Evolutionary conservation across 495 filamentous ascomycete genomes (phyloP), one percentile per base, ranked within the genome.

Genomic region (Cercophora newfieldiana): DNA sequence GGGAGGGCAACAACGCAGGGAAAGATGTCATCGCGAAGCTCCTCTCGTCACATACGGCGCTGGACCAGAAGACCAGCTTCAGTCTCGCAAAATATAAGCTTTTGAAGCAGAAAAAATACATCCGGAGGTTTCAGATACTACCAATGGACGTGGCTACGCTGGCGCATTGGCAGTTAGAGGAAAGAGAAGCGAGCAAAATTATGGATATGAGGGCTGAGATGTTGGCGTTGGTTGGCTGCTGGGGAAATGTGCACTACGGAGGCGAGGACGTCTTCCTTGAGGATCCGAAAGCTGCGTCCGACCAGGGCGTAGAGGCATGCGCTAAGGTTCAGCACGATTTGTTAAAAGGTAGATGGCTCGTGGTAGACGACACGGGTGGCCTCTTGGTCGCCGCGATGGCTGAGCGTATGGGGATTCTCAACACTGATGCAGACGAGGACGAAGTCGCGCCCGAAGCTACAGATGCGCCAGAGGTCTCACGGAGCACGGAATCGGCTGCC

Each of bases 41-140:
- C 2, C 78, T 99, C 72, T 82, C 90, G 21, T 92, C 91, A 16
- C 95, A 99, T 77, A 85, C 87, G 3, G 91, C 89, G 0, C 79
- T 98, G 28, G 93, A 96, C 66, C 90, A 99, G 80, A 99, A 98
- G 81, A 97, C 95, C 0, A 85, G 89, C 1, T 99, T 96, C 76
- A 92, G 91, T 6, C 79, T 97, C 21, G 93, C 94, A 24, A 99
- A 99, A 74, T 99, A 99, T 73, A 96, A 93, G 54, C 80, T 98
- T 18, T 85, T 95, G 22, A 99, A 99, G 81, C 88, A 89, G 48
- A 94, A 89, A 75, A 99, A 99, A 79, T 98, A 96, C 72, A 85
- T 97, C 66, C 86, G 88, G 66, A 81, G 93, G 21, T 97, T 99
- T 67, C 93, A 90, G 0, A 85, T 94, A 0, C 78, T 94, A 26